Evolutionary conservation across 345 rosid species (phyloP), one percentile per base, ranked within the genome.

Genomic region (Lumnitzera littorea): DNA sequence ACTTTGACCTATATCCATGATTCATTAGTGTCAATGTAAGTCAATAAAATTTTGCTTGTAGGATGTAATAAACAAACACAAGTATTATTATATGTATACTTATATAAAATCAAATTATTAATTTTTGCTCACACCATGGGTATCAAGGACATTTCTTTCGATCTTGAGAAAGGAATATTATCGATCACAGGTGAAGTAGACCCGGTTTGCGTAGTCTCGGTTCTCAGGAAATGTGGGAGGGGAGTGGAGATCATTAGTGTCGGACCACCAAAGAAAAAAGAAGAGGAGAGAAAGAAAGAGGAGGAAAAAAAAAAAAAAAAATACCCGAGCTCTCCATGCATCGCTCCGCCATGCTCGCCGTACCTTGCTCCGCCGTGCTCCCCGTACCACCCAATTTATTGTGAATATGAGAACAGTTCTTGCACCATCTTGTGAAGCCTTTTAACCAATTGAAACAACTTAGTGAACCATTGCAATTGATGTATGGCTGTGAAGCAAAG

Each of bases 161-260:
- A 63, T 53, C 2, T 14, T 0, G 55, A 29, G 13, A 63, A 55
- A 60, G 67, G 67, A 13, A 54, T 20, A 15, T 48, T 63, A 29
- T 46, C 60, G 13, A 13, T 63, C 24, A 27, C 20, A 24, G 67
- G 67, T 25, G 16, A 16, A 7, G 59, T 63, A 4, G 67, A 63
- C 36, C 67, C 67, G 5, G 60, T 63, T 43, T 63, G 60, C 12
- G 13, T 63, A 25, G 55, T 46, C 24, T 46, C 24, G 52, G 31
- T 16, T 54, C 48, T 63, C 1, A 63, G 51, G 69, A 65, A 65
- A 52, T 50, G 62, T 13, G 50, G 51, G 50, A 14, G 29, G 17
- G 16, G 25, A 2, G 55, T 24, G 0, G 61, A 56, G 13, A 58
- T 65, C 56, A 51, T 11, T 0, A 50, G 62, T 1, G 36, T 57